Conservation (phyloP, 768 basidiomycete species). For the Termitomyces sp. region DNA sequence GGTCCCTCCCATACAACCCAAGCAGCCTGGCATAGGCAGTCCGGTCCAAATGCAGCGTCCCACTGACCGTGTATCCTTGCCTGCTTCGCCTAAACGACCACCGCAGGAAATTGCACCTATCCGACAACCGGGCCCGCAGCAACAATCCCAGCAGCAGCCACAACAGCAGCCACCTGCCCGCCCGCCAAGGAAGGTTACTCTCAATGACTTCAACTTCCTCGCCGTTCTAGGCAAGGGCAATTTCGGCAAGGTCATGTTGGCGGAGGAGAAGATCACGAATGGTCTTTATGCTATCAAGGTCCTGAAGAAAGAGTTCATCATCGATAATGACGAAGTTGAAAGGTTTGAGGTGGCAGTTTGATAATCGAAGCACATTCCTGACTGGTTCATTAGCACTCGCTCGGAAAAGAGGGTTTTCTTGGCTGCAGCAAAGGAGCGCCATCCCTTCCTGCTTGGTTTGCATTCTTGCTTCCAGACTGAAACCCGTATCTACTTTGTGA, state of each 20-base stretch:
- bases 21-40: conserved; percentile 29
- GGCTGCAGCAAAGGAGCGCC: conserved; percentile 92
- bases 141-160: conserved; percentile 21
- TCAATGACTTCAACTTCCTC: conserved; percentile 99
- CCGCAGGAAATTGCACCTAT: conserved; percentile 24
- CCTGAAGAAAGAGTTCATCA: conserved; percentile 99
- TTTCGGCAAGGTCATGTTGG: conserved; percentile 99
- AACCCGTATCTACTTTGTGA: conserved; percentile 98
- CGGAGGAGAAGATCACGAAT: conserved; percentile 92
- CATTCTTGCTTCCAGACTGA: conserved; percentile 99
- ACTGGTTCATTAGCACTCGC: conserved; percentile 63
- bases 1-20: conserved; percentile 25
- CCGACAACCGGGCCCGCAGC: conserved; percentile 26
- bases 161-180: conserved; percentile 28
- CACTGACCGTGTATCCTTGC: conserved; percentile 21
- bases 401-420: conserved; percentile 99
- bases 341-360: conserved; percentile 45
- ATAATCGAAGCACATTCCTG: conserved; percentile 2
- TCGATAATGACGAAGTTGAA: conserved; percentile 99
- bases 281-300: conserved; percentile 98
- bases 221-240: conserved; percentile 99
- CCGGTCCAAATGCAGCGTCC: conserved; percentile 22
- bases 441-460: conserved; percentile 93
- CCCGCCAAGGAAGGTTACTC: conserved; percentile 81
- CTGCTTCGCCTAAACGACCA: conserved; percentile 22